Conservation (phyloP, 495 filamentous ascomycete species). For the Hyaloscypha bicolor region DNA sequence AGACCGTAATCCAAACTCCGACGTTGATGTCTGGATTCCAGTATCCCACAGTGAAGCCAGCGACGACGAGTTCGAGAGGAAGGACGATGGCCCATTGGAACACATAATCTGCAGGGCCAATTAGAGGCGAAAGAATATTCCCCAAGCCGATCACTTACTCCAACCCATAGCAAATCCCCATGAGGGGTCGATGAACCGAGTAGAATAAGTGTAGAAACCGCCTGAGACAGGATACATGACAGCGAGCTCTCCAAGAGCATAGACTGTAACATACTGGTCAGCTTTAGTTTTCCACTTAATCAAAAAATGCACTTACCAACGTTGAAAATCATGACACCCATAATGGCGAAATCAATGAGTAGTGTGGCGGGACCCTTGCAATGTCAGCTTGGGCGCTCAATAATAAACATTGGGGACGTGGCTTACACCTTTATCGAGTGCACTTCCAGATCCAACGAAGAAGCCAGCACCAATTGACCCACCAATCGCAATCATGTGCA, state of each 20-base stretch:
- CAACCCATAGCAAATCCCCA: conserved; percentile 90
- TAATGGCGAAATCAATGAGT: conserved; percentile 30
- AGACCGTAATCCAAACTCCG: conserved; percentile 66
- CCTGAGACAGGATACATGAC: conserved; percentile 47
- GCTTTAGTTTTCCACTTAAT: not conserved
- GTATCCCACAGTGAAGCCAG: conserved; percentile 57
- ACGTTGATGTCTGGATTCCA: conserved; percentile 49
- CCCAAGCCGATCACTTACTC: conserved; percentile 42
- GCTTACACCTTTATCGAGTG: conserved; percentile 40
- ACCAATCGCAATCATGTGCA: conserved; percentile 79
- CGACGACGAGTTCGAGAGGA: conserved; percentile 57
- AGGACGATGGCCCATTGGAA: conserved; percentile 63
- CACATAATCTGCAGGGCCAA: conserved; percentile 46
- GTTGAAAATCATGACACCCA: conserved; percentile 33
- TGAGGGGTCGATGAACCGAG: conserved; percentile 78
- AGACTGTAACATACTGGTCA: conserved; percentile 11
- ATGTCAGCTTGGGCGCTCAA: not conserved
- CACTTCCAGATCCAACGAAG: conserved; percentile 52
- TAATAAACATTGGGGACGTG: not conserved
- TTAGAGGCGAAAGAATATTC: not conserved
- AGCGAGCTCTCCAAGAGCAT: conserved; percentile 32
- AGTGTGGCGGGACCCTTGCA: conserved; percentile 26
- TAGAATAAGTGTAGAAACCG: conserved; percentile 71
- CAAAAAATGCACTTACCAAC: conserved; percentile 8
- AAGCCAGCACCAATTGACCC: conserved; percentile 58